phyloP scores from a whole-genome alignment of 352 stramenopile genomes.

The Phytophthora pini region DNA sequence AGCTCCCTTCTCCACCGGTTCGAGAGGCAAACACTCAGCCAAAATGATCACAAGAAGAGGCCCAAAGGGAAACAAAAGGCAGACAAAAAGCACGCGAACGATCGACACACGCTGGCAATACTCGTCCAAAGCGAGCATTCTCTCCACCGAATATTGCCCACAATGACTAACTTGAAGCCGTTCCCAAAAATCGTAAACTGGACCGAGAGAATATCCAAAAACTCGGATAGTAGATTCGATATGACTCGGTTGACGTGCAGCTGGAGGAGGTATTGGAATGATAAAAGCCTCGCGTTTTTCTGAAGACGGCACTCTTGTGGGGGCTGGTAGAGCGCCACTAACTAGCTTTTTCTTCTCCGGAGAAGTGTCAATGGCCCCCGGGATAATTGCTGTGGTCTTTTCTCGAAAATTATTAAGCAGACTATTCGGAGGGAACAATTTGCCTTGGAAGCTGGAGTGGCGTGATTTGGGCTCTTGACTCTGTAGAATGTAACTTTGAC shows the following conservation, averaged over 20 bases:
- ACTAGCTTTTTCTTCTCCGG: constrained; percentile 9
- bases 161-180: constrained; percentile 33
- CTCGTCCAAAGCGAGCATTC: constrained; percentile 32
- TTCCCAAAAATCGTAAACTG: constrained; percentile 29
- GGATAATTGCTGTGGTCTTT: constrained; percentile 2
- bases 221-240: background rate
- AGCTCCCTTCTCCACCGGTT: constrained; percentile 14
- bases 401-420: background rate
- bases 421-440: background rate
- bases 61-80: constrained; percentile 24
- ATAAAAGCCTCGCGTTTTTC: too few relatives aligned
- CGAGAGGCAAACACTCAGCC: constrained; percentile 16
- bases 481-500: constrained; percentile 19
- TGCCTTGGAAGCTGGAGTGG: background rate
- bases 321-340: too few relatives aligned
- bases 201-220: constrained; percentile 13
- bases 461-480: background rate
- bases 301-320: too few relatives aligned
- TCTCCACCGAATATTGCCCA: constrained; percentile 38
- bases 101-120: constrained; percentile 28
- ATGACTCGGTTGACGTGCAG: constrained; percentile 2
- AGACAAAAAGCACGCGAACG: constrained; percentile 12
- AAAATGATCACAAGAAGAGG: constrained; percentile 20
- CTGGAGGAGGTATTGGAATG: too few relatives aligned
- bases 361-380: constrained; percentile 11